Evolutionary conservation across 2,329 filamentous ascomycete species (phyloP).

Genomic region (Lachnellula occidentalis): DNA sequence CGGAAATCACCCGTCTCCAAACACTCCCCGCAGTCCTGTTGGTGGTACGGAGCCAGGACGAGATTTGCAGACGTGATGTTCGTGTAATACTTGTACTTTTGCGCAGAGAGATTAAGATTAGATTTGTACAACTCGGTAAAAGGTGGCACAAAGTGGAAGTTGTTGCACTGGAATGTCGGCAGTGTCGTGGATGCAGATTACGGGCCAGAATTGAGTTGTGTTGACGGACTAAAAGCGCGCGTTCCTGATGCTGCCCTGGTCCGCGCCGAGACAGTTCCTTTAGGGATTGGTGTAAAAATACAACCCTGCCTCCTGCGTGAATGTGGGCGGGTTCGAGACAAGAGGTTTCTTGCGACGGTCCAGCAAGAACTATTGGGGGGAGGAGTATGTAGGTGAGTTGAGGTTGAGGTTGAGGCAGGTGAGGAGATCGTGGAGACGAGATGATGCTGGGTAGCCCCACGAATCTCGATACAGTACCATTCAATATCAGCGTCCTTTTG

Average conservation of each 20-base stretch:
- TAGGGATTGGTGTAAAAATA: background rate
- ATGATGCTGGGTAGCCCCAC: no score
- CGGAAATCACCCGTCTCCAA: slow-evolving; percentile 2
- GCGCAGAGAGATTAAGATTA: background rate
- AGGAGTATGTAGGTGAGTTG: no score
- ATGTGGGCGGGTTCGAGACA: no score
- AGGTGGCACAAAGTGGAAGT: slow-evolving; percentile 7
- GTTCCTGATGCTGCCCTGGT: slow-evolving; percentile 6
- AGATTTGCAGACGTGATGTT: slow-evolving; percentile 4
- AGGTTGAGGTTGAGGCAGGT: no score
- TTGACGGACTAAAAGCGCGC: slow-evolving; percentile 14
- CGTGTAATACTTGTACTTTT: background rate
- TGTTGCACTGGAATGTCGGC: slow-evolving; percentile 12
- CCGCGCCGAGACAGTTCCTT: background rate
- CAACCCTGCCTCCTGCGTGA: no score
- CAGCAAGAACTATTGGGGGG: no score
- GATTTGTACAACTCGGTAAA: slow-evolving; percentile 3
- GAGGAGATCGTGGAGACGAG: no score
- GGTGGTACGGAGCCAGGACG: background rate
- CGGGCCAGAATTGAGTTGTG: slow-evolving; percentile 6
- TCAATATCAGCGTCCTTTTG: no score
- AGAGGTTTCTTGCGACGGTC: no score
- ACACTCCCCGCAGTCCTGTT: background rate
- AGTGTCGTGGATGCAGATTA: slow-evolving; percentile 10
- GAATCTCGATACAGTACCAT: no score